These are phyloP conservation scores for Pythium chondricola DNA, from an alignment of 352 stramenopile genomes.

Conservation along the genomic window DNA sequence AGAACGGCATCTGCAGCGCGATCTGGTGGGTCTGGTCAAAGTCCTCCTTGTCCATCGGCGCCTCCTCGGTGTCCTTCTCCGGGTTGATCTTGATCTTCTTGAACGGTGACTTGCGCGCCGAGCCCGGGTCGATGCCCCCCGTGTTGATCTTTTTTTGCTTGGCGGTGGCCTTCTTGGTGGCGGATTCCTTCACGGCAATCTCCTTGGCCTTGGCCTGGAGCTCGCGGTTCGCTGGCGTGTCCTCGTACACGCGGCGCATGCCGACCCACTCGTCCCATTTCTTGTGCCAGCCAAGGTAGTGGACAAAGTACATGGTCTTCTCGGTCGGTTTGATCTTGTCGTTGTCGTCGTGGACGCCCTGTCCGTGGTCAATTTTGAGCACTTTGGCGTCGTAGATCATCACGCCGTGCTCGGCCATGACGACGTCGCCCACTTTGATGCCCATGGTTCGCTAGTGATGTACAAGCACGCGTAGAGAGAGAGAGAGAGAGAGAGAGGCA, in stretches of 20 bases:
- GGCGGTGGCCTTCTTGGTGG: constrained; percentile 12
- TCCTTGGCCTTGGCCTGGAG: constrained; percentile 48
- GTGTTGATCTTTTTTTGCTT: constrained; percentile 71
- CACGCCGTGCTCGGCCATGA: constrained; percentile 73
- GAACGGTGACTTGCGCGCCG: constrained; percentile 59
- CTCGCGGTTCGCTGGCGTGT: constrained; percentile 44
- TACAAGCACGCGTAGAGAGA: too few species aligned
- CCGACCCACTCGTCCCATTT: constrained; percentile 90
- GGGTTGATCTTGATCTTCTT: constrained; percentile 66
- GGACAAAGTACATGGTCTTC: constrained; percentile 77
- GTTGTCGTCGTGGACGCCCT: constrained; percentile 34
- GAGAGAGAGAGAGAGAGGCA: too few species aligned
- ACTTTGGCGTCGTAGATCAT: constrained; percentile 87
- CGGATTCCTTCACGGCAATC: constrained; percentile 13
- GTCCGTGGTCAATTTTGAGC: constrained; percentile 72
- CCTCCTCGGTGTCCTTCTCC: constrained; percentile 66
- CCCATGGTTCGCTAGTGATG: constrained; percentile 40
- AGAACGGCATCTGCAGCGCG: constrained; percentile 84
- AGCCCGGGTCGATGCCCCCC: constrained; percentile 39
- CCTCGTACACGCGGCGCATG: constrained; percentile 63
- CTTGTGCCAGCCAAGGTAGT: constrained; percentile 90
- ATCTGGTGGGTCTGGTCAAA: constrained; percentile 32
- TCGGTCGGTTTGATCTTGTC: constrained; percentile 22
- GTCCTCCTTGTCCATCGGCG: constrained; percentile 22
- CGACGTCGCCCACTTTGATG: constrained; percentile 60